Percentiles rank a stretch among this genome's conserved stretches.
Evolutionary conservation across 2,329 filamentous ascomycete genomes (phyloP).

Genomic region (Colletotrichum musae): DNA sequence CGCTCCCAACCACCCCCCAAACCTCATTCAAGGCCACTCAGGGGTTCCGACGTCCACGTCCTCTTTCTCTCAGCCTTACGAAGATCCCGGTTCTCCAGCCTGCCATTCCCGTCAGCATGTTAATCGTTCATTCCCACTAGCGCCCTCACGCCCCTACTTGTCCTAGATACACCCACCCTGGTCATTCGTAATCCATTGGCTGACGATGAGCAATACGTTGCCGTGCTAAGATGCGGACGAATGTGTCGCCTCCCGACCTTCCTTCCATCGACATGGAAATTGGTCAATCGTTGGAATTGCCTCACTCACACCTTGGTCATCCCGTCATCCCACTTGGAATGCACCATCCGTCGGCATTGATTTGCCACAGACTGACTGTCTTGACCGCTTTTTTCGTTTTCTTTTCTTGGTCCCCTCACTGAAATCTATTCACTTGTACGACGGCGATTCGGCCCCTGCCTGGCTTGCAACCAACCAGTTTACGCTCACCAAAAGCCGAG

Average conservation of each 20-base stretch:
- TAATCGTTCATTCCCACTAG: conserved; percentile 38
- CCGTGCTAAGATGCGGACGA: conserved; percentile 15
- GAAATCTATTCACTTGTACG: not conserved
- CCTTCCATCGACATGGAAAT: not conserved
- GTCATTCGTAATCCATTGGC: conserved; percentile 36
- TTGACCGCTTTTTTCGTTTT: conserved; percentile 10
- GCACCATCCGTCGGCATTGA: not conserved
- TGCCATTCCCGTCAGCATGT: conserved; percentile 34
- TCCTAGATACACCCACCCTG: conserved; percentile 4
- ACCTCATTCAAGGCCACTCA: conserved; percentile 25
- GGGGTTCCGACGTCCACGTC: conserved; percentile 7
- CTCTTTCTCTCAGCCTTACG: conserved; percentile 41
- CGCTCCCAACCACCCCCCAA: conserved; percentile 9
- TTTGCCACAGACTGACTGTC: conserved; percentile 1
- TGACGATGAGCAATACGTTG: conserved; percentile 15
- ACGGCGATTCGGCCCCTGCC: not conserved
- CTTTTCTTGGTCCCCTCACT: not conserved
- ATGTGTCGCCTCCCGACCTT: conserved; percentile 19
- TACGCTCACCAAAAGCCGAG: not conserved
- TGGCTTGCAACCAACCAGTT: not conserved
- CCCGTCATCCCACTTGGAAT: not conserved
- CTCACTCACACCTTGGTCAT: conserved; percentile 14
- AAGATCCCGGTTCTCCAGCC: conserved; percentile 33
- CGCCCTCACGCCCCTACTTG: not conserved
- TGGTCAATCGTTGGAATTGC: conserved; percentile 19